Evolutionary conservation across 2,329 filamentous ascomycete genomes (phyloP).

Genomic region (Diaporthe nobilis): DNA sequence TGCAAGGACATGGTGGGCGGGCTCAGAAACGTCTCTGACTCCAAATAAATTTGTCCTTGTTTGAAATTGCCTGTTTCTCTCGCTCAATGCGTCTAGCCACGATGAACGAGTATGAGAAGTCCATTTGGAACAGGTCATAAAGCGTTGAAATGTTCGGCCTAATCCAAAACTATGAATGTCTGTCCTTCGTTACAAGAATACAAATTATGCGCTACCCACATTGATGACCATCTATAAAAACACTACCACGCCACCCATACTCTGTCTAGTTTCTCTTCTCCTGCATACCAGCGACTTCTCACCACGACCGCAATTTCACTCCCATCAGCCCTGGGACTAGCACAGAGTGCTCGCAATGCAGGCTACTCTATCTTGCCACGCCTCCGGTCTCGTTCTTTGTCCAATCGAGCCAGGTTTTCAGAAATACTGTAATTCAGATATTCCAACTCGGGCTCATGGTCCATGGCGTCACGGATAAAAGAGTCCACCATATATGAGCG

Average conservation of each 20-base stretch:
- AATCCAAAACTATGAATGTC: neutral
- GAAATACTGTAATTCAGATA: neutral
- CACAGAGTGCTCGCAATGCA: neutral
- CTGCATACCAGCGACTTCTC: neutral
- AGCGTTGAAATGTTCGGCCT: neutral
- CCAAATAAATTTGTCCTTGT: neutral
- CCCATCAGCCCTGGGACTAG: no score
- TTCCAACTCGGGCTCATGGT: neutral
- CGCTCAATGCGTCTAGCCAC: neutral
- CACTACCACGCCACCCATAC: neutral
- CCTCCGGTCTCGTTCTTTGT: neutral
- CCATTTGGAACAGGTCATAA: neutral
- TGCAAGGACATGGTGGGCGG: neutral
- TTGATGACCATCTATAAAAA: neutral
- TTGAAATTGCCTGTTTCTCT: neutral
- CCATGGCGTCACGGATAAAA: neutral
- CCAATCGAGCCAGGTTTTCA: neutral
- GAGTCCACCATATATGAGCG: neutral
- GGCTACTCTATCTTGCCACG: conserved; percentile 8
- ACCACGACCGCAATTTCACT: neutral
- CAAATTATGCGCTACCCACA: neutral
- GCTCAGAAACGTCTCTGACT: neutral
- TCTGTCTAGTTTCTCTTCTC: neutral
- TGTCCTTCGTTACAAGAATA: no score
- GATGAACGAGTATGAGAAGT: neutral